Base-by-base conservation (phyloP, 352 stramenopile species). In the Globisporangium lucens region DNA sequence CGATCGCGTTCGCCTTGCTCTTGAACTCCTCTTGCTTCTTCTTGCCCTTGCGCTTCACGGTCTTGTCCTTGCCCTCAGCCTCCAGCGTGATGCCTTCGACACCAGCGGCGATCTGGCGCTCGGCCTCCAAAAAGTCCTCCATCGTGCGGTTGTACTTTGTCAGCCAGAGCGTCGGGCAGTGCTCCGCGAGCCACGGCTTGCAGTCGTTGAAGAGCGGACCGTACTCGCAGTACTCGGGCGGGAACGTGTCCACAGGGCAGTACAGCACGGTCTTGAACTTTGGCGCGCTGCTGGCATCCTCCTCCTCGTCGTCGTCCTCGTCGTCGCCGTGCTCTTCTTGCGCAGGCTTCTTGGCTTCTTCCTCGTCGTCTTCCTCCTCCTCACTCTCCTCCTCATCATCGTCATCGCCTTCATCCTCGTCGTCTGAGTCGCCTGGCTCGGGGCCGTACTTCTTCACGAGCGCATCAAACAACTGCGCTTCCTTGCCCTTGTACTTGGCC, bases 141-240 rank as follows among this genome's bases (percentile, higher is more conserved):
- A 95, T 82, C 46, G 87, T 95, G 69, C 87, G 85, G 75, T 91
- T 92, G 76, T 93, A 95, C 79, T 93, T 95, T 63, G 81, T 78
- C 27, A 95, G 74, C 65, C 84, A 76, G 13, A 95, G 71, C n/a
- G 84, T 71, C 13, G 87, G 87, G 66, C 73, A 89, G 73, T 95
- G 63, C 67, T 90, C 87, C 0, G 74, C 84, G 24, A 95, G 70
- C 87, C 87, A 95, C 24, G 81, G 79, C 75, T 93, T 93, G 72
- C 80, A 91, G 69, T 95, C 84, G 57, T 93, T 80, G 70, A 95
- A 95, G 74, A 91, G 83, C 33, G 87, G 82, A 38, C 87, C 85
- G 66, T 94, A 95, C 65, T 95, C 87, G 68, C 87, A 95, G 75
- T 93, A 95, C 75, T 95, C 87, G 33, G 87, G 73, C 61, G 87